Evolutionary conservation across 2,329 filamentous ascomycete species (phyloP), one percentile per base, ranked within the genome.

Genomic region (Lachnellula hyalina): DNA sequence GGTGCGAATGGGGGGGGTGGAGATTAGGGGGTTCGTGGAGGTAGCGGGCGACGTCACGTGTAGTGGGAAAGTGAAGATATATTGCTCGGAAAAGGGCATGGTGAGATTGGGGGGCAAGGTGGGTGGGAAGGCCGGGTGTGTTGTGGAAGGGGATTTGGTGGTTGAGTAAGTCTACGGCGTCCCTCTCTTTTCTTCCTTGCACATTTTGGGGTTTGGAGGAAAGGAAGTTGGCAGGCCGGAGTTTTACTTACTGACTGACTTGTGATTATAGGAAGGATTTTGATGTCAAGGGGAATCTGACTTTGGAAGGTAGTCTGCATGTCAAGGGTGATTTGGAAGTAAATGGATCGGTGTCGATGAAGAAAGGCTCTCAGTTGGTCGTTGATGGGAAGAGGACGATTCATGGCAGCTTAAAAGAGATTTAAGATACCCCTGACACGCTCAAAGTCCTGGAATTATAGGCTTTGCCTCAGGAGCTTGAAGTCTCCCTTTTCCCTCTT

Each of bases 371-470:
- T 11, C 41, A 56, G 19, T 45, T 65, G 25, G 54, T 58, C 46
- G 59, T 65, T 9, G 54, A 61, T 49, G 63, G 63, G 4, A 65
- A 53, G 48, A 61, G 59, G n/a, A 65, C 61, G 4, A 56, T 65
- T 48, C 57, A 63, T 55, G 63, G 63, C 4, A 63, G 53, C 45
- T 34, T 65, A 14, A 51, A 57, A 40, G 52, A 56, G 32, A 44
- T 47, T 25, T 41, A 19, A 41, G 9, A 28, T 28, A 28, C 28
- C 28, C 28, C 28, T 7, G 4, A 32, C 28, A 32, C 5, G 5
- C 25, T 25, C 25, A 25, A 6, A 25, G 25, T 25, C 25, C 8
- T 28, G 28, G 28, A 9, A 28, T 28, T 2, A 28, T 28, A 28
- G 28, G 7, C 25, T 25, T 21, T 21, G 21, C 21, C 21, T 21